A percentile compares a stretch with the other conserved stretches of the same genome.
phyloP scores from a whole-genome alignment of 768 basidiomycete genomes.

The Leccinum incarnatum region DNA sequence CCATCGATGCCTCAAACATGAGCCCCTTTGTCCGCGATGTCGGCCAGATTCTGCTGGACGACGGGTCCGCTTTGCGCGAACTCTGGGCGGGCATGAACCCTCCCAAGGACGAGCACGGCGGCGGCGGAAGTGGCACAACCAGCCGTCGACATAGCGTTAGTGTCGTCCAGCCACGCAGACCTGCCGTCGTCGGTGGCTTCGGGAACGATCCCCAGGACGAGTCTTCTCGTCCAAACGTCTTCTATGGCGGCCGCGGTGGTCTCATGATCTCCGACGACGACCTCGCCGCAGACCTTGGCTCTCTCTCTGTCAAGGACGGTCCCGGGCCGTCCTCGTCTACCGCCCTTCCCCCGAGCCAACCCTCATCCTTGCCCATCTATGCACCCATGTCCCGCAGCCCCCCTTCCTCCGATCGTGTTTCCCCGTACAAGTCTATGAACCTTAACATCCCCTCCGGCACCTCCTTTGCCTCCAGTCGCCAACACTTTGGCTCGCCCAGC shows the following conservation, averaged over 20 bases:
- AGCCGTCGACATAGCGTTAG: slow-evolving; percentile 82
- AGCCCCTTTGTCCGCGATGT: slow-evolving; percentile 85
- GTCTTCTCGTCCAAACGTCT: slow-evolving; percentile 30
- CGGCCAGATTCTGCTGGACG: slow-evolving; percentile 71
- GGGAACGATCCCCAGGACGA: slow-evolving; percentile 46
- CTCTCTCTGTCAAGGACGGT: slow-evolving; percentile 48
- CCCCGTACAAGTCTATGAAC: slow-evolving; percentile 62
- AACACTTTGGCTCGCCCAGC: slow-evolving; percentile 55
- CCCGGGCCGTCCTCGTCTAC: slow-evolving; percentile 40
- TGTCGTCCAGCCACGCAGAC: slow-evolving; percentile 71
- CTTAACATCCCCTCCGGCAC: slow-evolving; percentile 51
- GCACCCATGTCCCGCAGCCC: slow-evolving; percentile 66
- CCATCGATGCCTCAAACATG: slow-evolving; percentile 69
- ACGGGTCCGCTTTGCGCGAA: slow-evolving; percentile 68
- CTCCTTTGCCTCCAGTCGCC: slow-evolving; percentile 42
- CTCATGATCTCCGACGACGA: slow-evolving; percentile 78
- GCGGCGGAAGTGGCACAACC: slow-evolving; percentile 77
- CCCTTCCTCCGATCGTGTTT: slow-evolving; percentile 48
- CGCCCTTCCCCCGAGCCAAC: slow-evolving; percentile 58
- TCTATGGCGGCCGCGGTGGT: slow-evolving; percentile 50
- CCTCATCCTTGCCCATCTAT: slow-evolving; percentile 75
- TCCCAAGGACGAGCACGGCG: slow-evolving; percentile 59
- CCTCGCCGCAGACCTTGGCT: slow-evolving; percentile 65
- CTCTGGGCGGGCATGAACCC: slow-evolving; percentile 73
- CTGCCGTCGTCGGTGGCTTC: slow-evolving; percentile 62